Conservation (phyloP, 2,329 filamentous ascomycete species). For the Xylaria sp. region DNA sequence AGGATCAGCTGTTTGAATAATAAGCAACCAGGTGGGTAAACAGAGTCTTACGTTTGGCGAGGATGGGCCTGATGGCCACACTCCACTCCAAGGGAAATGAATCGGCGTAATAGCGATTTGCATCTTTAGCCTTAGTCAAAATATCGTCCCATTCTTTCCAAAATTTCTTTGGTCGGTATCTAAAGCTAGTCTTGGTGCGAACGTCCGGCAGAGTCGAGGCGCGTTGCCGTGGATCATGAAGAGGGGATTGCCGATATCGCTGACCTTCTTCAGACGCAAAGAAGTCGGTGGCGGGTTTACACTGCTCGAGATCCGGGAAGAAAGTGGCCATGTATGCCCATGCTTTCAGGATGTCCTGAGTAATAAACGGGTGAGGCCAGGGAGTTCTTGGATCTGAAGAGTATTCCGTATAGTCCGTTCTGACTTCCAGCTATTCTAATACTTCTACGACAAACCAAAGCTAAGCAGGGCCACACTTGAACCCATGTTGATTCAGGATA, state of each 20-base stretch:
- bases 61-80: slow-evolving; percentile 53
- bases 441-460: slow-evolving; percentile 47
- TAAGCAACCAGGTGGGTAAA: neutral
- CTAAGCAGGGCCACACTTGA: slow-evolving; percentile 37
- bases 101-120: slow-evolving; percentile 39
- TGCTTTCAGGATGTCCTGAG: slow-evolving; percentile 53
- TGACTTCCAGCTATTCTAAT: slow-evolving; percentile 46
- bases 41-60: slow-evolving; percentile 49
- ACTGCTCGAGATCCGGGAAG: slow-evolving; percentile 49
- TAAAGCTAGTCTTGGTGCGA: slow-evolving; percentile 53
- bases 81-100: slow-evolving; percentile 55
- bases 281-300: slow-evolving; percentile 46
- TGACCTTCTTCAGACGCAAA: slow-evolving; percentile 51
- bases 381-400: slow-evolving; percentile 36
- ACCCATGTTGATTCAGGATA: slow-evolving; percentile 42
- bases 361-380: slow-evolving; percentile 52
- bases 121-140: slow-evolving; percentile 39
- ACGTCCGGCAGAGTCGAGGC: slow-evolving; percentile 52
- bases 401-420: slow-evolving; percentile 43
- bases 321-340: slow-evolving; percentile 54
- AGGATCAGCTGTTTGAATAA: neutral
- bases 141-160: slow-evolving; percentile 53
- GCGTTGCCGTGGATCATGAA: slow-evolving; percentile 56
- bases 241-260: slow-evolving; percentile 51
- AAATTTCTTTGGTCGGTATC: slow-evolving; percentile 51